phyloP scores from a whole-genome alignment of 2,329 filamentous ascomycete species.

The Coniochaeta sp. region DNA sequence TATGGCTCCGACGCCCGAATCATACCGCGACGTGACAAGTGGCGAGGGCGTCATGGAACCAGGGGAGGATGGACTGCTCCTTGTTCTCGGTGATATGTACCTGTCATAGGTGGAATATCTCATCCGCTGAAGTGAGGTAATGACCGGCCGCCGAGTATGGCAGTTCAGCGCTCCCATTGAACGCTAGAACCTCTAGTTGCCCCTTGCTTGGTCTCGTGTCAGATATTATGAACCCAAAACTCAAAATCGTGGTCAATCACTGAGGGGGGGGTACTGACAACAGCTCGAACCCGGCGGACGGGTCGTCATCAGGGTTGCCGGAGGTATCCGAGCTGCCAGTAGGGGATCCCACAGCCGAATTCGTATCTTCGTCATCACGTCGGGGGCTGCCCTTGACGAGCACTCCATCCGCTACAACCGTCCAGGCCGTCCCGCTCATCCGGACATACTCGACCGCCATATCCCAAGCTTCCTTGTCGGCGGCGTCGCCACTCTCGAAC shows the following conservation, averaged over 20 bases:
- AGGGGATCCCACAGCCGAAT: background rate
- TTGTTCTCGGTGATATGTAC: background rate
- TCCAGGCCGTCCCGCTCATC: conserved; percentile 31
- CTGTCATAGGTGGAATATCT: background rate
- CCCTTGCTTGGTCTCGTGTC: background rate
- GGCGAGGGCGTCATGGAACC: too few relatives aligned
- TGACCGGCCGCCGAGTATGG: background rate
- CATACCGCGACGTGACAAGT: too few relatives aligned
- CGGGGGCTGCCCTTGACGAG: conserved; percentile 23
- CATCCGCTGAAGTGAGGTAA: background rate
- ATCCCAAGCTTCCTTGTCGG: conserved; percentile 37
- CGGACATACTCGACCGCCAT: conserved; percentile 34
- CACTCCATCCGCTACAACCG: conserved; percentile 34
- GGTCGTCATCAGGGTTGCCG: background rate
- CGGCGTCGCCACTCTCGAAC: conserved; percentile 43
- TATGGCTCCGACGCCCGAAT: too few relatives aligned
- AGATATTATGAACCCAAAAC: background rate
- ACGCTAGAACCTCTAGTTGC: background rate
- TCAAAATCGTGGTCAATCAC: background rate
- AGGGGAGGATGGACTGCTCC: background rate
- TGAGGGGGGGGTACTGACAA: background rate
- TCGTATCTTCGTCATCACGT: background rate
- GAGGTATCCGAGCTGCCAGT: background rate
- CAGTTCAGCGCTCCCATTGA: background rate
- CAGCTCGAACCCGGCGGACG: background rate